Base-by-base conservation (phyloP, 805 yeast species). In the Allodekkera sacchari region DNA sequence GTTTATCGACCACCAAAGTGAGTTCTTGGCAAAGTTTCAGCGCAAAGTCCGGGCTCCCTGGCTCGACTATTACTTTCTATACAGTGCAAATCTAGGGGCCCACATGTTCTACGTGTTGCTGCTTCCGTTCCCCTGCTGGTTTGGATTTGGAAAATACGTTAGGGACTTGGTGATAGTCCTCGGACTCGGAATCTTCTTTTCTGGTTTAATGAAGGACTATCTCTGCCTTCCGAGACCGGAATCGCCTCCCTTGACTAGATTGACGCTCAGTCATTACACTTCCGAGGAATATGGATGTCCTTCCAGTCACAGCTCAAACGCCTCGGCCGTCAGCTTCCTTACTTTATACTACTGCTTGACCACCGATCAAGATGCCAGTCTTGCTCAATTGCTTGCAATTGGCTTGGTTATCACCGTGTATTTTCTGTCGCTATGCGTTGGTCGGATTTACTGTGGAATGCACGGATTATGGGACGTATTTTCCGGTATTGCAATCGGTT, bases 261-360 rank as follows among this genome's bases (percentile, higher is more conserved):
- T 89, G 44, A 87, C 97, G 7, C 70, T 89, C 75, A 77, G 88
- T 36, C 79, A 81, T n/a, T 83, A 84, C 43, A 92, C 97, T 0
- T 72, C 94, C 3, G 74, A 80, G 46, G 98, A 89, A 53, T 89
- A 89, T 54, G 98, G 98, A 4, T 85, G 88, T 45, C 98, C 97
- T 1, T 75, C 87, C 25, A 79, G 94, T 4, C 98, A 89, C 54
- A 70, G 89, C n/a, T 94, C 96, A 21, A 92, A 89, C 55, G 96
- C 96, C 5, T 76, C 94, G 0, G 80, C 84, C 0, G 94, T 83
- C 3, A 71, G 83, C 0, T 45, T 29, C 8, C 21, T 84, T 18
- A 57, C 79, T 18, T 37, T 74, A 19, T 19, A 27, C 12, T 12
- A 27, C 24, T 5, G 22, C 6, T 16, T 34, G 31, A 38, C 20